Base-by-base conservation (phyloP, 805 yeast species). In the Torulaspora quercuum region DNA sequence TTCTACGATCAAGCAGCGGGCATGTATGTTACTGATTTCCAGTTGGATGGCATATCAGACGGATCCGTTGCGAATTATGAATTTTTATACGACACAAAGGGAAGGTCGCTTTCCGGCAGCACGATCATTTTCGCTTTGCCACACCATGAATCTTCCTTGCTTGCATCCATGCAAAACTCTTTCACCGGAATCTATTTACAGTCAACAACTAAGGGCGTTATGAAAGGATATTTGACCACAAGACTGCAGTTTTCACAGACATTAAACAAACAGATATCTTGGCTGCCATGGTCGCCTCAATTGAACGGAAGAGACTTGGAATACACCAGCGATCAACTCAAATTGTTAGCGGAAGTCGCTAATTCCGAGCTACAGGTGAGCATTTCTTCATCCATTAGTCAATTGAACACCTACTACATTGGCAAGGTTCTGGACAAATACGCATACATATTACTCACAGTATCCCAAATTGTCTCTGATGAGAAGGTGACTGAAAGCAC, bases 1-100 rank as follows among this genome's bases (percentile, higher is more conserved):
- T 62, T 56, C 44, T 78, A 79, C 52, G 45, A 41, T 17, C 35
- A 36, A 22, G 76, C 82, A 13, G 89, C 92, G 25, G 94, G 94
- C 25, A 64, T 69, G 46, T 83, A 80, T 52, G 76, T 73, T 3
- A 69, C 70, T 2, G 68, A 67, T 21, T 79, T 78, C 12, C 39
- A 52, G 3, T 50, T 80, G 13, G 48, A 52, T 13, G 85, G 82
- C 36, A 55, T 69, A 15, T 47, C 69, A 10, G 63, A 65, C 16
- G 76, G 77, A 11, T 41, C 60, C 3, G 44, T 63, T 16, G 81
- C 78, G 7, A 53, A 61, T 11, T 80, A 77, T 53, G 49, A 63
- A 24, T 69, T 77, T 49, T 50, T 50, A 4, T 80, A 76, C 57
- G 46, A 56, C n/a, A 71, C 76, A 13, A 49, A 48, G 19, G 86